phyloP scores from a whole-genome alignment of 305 asterid genomes.

The Plantago rigida region DNA sequence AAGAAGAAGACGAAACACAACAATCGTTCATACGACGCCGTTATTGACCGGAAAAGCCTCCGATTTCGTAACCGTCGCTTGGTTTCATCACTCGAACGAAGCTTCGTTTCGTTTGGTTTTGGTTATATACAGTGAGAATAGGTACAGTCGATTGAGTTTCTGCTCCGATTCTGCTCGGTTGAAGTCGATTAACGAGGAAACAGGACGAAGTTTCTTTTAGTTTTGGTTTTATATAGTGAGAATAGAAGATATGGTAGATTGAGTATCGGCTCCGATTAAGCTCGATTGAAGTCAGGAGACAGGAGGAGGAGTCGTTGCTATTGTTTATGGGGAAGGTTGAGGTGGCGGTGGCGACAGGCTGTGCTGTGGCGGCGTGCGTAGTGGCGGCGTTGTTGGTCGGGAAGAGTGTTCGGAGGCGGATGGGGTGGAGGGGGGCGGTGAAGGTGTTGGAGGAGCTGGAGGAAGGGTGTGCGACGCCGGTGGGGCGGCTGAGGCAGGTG shows the following conservation, averaged over 20 bases:
- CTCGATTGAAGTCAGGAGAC: constrained; percentile 29
- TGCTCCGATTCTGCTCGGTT: no score
- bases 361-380: constrained; percentile 65
- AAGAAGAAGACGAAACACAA: background rate
- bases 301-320: background rate
- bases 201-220: no score
- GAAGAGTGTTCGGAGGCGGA: constrained; percentile 43
- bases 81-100: constrained; percentile 21
- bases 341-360: constrained; percentile 53
- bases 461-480: constrained; percentile 56
- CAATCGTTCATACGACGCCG: constrained; percentile 27
- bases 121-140: background rate
- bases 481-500: constrained; percentile 61
- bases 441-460: constrained; percentile 67
- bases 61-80: constrained; percentile 18
- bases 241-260: no score
- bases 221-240: no score
- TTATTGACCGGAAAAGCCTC: background rate
- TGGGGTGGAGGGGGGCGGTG: constrained; percentile 59
- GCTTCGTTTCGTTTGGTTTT: background rate
- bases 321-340: constrained; percentile 51
- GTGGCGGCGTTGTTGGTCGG: constrained; percentile 58
- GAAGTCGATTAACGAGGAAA: no score
- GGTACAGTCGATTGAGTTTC: no score
- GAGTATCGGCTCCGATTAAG: constrained; percentile 14